Conservation (phyloP, 108 stramenopile genomes). For the Cyclotella cryptica region DNA sequence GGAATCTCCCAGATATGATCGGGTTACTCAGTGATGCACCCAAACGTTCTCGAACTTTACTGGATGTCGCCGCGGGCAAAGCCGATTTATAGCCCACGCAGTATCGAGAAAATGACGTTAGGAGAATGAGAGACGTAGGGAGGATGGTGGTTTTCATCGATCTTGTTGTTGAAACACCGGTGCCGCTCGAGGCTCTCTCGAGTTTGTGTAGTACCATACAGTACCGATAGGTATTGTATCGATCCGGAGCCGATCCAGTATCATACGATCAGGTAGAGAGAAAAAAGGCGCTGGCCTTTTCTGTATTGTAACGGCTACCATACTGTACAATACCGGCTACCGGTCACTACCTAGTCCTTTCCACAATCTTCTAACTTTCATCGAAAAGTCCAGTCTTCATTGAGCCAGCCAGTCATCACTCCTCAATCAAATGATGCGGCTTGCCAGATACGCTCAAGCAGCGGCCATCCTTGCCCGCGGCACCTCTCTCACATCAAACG, state of each 20-base stretch:
- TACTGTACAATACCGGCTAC: no score
- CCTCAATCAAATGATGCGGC: constrained; percentile 2
- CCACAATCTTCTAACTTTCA: neutral
- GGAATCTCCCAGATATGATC: no score
- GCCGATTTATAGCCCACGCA: neutral
- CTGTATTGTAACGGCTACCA: no score
- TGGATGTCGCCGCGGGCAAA: neutral
- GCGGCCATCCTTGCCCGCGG: constrained; percentile 38
- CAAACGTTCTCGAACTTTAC: no score
- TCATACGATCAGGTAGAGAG: no score
- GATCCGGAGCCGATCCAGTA: no score
- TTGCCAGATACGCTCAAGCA: constrained; percentile 20
- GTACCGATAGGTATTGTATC: no score
- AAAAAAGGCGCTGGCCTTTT: no score
- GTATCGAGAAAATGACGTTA: neutral
- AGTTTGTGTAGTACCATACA: no score
- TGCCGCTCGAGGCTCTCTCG: no score
- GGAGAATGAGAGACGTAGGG: neutral
- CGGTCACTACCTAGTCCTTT: no score
- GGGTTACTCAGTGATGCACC: no score
- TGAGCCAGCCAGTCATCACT: neutral
- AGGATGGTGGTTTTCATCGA: neutral
- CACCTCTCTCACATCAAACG: constrained; percentile 15
- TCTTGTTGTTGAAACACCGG: neutral
- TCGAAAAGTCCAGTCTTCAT: neutral